Evolutionary conservation across 78 protist species (phyloP), one percentile per base, ranked within the genome.

Genomic region (Speleostelium caveatum): DNA sequence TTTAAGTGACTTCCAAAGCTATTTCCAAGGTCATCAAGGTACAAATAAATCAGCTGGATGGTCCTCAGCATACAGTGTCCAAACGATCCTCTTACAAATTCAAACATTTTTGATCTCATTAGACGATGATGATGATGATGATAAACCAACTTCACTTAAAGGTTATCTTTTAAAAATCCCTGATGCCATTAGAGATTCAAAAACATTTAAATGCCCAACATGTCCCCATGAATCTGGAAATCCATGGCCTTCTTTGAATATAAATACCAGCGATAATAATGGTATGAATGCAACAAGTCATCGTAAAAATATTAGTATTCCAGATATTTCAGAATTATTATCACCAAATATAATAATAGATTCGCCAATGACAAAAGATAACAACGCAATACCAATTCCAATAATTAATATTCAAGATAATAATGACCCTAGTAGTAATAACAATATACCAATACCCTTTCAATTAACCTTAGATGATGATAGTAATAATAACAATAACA

Each of bases 41-140:
- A 12, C 26, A 32, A 33, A 17, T 17, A 26, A 28, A 21, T 30
- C 86, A 24, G 39, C 86, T 2, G 95, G 95, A 42, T 91, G 95
- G 95, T 78, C 86, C 5, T 79, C 90, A 1, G 95, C 95, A 0
- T 91, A 71, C 51, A 83, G 86, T 32, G 95, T 91, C 1, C 61
- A 69, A n/a, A 91, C 95, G 0, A 91, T 91, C 19, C 39, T 91
- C 17, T 53, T 91, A 14, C 95, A 91, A 35, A 68, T 91, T 42
- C 95, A 91, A 61, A 71, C 78, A n/a, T 91, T 91, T 28, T 33
- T 91, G 5, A 53, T 77, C 5, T 19, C 87, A 24, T 30, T 91
- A 1, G 95, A 91, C 28, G 69, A 60, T 26, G 80, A 69, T 7
- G 95, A 91, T 14, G 61, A 69, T 53, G 24, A 26, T 12, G 3